Conservation (phyloP, 1,284 basidiomycete species). For the Schizophyllum commune region DNA sequence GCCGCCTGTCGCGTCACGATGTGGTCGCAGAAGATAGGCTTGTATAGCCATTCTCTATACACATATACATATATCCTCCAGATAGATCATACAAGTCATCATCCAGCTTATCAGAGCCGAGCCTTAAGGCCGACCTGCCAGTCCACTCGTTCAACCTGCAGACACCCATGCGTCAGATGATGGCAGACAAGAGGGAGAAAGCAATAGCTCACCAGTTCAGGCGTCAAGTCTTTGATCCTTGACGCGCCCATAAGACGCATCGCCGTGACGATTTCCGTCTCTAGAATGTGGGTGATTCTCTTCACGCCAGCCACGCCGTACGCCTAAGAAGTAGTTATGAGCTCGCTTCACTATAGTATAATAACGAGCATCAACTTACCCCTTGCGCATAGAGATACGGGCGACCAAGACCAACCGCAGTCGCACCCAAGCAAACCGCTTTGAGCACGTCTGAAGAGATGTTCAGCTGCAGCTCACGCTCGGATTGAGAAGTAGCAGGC, state of each 20-base stretch:
- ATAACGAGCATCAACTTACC: slow-evolving; percentile 32
- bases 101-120: not conserved
- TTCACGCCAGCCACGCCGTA: slow-evolving; percentile 80
- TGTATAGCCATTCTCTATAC: too few species aligned
- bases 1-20: too few species aligned
- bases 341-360: slow-evolving; percentile 1
- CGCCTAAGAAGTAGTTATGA: slow-evolving; percentile 38
- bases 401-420: slow-evolving; percentile 83
- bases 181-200: too few species aligned
- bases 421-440: slow-evolving; percentile 86
- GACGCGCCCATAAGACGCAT: slow-evolving; percentile 78
- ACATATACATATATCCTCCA: too few species aligned
- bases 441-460: slow-evolving; percentile 70
- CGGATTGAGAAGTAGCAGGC: too few species aligned
- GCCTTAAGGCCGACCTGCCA: not conserved
- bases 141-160: not conserved
- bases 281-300: slow-evolving; percentile 65
- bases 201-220: slow-evolving; percentile 59
- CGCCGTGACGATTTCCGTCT: slow-evolving; percentile 74
- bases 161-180: too few species aligned
- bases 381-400: slow-evolving; percentile 88
- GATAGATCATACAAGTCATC: too few species aligned
- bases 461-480: not conserved
- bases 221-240: slow-evolving; percentile 61
- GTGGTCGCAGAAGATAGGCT: too few species aligned